Base-by-base conservation (phyloP, 2,329 filamentous ascomycete species). In the Aschersonia sp. region DNA sequence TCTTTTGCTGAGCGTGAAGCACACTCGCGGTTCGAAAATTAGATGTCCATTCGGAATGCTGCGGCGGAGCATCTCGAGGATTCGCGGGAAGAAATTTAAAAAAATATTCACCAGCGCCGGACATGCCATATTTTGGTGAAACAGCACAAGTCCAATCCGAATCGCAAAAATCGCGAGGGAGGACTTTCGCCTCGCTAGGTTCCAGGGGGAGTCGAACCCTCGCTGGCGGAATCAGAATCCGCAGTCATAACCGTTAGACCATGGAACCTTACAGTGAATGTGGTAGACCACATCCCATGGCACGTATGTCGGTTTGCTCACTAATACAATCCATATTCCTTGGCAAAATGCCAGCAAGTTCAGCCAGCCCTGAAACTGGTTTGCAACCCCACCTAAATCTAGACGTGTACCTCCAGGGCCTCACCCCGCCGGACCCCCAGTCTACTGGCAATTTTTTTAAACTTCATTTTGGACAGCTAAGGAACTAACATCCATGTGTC, bases 211-310 rank as follows among this genome's bases (percentile, higher is more conserved):
- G 59, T 62, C 59, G 59, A 60, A 62, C 58, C 59, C 59, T 61
- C 59, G 59, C 59, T 62, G 60, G 59, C 58, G 58, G 60, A 61
- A 62, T 62, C 59, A 62, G 52, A 53, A 53, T 62, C 60, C 58
- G 60, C 59, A 62, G 59, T 62, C 59, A 62, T 62, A 53, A 59
- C 59, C 59, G 59, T 61, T 61, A 62, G 60, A 62, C 58, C 59
- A 62, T 57, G 57, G 55, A 61, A 61, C 60, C 22, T 4, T 22
- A 22, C 59, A 0, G 2, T 43, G 52, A 51, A 57, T 57, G 50
- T 48, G 53, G 57, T 60, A 44, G 3, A 29, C 54, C 54, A 48
- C 53, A 56, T 58, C 57, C 48, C 55, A 58, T 59, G 56, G 50
- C 5, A 30, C 8, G 43, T 41, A 6, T 52, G 46, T 2, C 1